phyloP scores from a whole-genome alignment of 805 yeast species.

The Myxozyma geophila region DNA sequence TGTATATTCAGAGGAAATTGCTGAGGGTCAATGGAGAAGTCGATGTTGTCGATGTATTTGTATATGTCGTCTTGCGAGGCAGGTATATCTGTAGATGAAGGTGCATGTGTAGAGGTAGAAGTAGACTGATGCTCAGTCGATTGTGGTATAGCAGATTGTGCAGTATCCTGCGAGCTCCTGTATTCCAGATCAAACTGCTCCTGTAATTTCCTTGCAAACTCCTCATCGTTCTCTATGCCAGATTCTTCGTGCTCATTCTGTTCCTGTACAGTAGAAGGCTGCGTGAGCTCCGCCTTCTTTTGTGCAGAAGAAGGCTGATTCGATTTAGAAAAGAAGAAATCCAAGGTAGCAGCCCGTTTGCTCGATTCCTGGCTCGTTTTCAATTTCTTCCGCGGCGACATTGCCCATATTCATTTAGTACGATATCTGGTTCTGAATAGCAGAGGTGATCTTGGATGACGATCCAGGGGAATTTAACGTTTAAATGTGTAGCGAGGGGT shows the following conservation, averaged over 20 bases:
- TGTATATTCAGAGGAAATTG: background rate
- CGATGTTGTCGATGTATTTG: conserved; percentile 9
- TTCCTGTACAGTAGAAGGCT: too few species aligned
- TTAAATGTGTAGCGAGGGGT: background rate
- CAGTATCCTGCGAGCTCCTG: background rate
- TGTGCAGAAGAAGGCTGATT: too few species aligned
- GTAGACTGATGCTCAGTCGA: background rate
- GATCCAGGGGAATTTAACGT: conserved; percentile 9
- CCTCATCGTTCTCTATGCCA: conserved; percentile 24
- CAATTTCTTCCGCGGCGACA: too few species aligned
- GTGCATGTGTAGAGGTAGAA: background rate
- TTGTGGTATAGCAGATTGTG: too few species aligned
- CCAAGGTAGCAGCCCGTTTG: too few species aligned
- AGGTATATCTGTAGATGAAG: background rate
- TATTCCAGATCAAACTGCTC: conserved; percentile 33
- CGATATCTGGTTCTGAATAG: too few species aligned
- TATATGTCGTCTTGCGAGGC: background rate
- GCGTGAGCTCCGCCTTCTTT: too few species aligned
- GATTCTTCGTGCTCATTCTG: background rate
- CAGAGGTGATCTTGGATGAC: background rate
- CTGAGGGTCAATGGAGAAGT: conserved; percentile 1
- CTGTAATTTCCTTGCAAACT: conserved; percentile 33
- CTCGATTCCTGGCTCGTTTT: too few species aligned
- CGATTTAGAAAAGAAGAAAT: too few species aligned
- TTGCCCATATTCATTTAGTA: too few species aligned